Evolutionary conservation across 805 yeast species (phyloP), one percentile per base, ranked within the genome.

Genomic region (Pichia rugopelliculosa): DNA sequence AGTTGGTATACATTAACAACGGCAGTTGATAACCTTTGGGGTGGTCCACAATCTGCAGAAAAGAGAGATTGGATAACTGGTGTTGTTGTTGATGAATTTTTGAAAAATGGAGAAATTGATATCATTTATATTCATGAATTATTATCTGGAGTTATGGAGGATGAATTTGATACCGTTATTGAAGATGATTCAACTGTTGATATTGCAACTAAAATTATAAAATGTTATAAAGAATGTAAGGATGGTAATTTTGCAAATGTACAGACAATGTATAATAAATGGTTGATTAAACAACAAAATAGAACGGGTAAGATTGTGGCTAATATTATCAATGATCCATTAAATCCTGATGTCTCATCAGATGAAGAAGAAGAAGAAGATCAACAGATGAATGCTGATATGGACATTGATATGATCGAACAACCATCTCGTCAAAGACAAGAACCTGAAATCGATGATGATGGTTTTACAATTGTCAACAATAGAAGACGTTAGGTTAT

Each of bases 51-150:
- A 33, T 83, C 95, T 13, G 79, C 75, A 0, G 97, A 87, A 36
- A 93, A 93, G 65, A 75, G 99, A 60, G 99, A 93, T 63, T 93
- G 99, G 99, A 75, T 91, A 53, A 79, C 87, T 5, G 95, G 87
- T 5, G 69, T 87, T 13, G 78, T 91, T 3, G 76, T 89, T 25
- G 97, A 88, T 33, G 71, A 89, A 45, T 93, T 91, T 60, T 72
- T 65, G 39, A 70, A 71, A 8, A 81, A 76, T 41, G 75, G 71
- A 44, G 73, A 77, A 5, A 86, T 91, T 6, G 98, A 89, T 57
- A 71, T 85, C 3, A 81, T 79, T 36, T 76, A 84, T 53, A 77
- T 93, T 24, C 97, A 93, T 66, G 96, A 86, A 59, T 79, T 95
- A 17, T 69, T 93, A 50, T 70, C 85, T 44, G 84, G 85, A 60